Conservation (phyloP, 257 asterid species). For the Solanum virginianum region DNA sequence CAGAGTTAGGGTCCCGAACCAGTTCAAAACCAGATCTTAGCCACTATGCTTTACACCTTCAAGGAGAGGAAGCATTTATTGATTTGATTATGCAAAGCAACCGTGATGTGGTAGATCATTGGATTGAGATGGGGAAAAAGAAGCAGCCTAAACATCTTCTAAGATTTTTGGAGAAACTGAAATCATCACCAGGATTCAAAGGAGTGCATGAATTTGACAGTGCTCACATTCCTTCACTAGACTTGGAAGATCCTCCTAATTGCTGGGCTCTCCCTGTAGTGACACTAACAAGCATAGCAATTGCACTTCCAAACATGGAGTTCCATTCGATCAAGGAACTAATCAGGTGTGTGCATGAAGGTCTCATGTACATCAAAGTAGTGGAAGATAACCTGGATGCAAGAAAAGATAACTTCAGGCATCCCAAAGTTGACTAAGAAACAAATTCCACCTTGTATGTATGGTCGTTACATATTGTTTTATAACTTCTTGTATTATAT, state of each 20-base stretch:
- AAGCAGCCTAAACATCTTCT: conserved; percentile 43
- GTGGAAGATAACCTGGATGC: conserved; percentile 3
- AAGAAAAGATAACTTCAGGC: neutral
- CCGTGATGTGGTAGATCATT: conserved; percentile 38
- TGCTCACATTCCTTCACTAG: conserved; percentile 37
- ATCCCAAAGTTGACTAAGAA: neutral
- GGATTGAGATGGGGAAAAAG: conserved; percentile 52
- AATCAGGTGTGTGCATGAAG: conserved; percentile 2
- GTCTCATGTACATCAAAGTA: conserved; percentile 1
- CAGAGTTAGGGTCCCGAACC: conserved; percentile 3
- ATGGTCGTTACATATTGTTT: too few relatives aligned
- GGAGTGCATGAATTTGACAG: conserved; percentile 52
- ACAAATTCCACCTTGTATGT: neutral
- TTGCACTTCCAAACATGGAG: conserved; percentile 15
- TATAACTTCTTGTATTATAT: too few relatives aligned
- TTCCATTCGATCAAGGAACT: neutral
- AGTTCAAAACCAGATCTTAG: conserved; percentile 34
- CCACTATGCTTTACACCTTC: conserved; percentile 53
- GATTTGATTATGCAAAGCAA: conserved; percentile 49
- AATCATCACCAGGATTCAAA: conserved; percentile 26
- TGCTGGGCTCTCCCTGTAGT: conserved; percentile 93
- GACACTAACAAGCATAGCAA: conserved; percentile 25
- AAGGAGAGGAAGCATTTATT: conserved; percentile 64
- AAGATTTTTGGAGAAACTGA: conserved; percentile 33
- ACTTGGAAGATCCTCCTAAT: conserved; percentile 50